Percentiles rank a stretch among this genome's conserved stretches.
phyloP scores from a whole-genome alignment of 495 filamentous ascomycete genomes.

The Aspergillus carlsbadensis region DNA sequence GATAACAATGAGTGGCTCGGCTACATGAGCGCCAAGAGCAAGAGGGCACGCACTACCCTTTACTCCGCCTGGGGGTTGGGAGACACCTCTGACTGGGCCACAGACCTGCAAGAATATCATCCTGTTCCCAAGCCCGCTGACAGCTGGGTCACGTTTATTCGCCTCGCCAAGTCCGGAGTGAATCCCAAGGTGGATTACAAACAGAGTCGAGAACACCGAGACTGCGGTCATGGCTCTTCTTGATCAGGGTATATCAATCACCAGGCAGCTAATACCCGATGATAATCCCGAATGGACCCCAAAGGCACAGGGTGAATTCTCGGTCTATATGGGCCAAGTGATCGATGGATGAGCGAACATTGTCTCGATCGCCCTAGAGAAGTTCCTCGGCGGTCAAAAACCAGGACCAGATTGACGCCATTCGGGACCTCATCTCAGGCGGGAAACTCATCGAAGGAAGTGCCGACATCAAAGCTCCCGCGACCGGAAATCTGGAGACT shows the following conservation, averaged over 20 bases:
- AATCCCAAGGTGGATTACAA: neutral
- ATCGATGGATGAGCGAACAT: constrained; percentile 27
- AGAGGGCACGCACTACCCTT: constrained; percentile 1
- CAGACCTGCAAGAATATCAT: constrained; percentile 27
- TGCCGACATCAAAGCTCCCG: no score
- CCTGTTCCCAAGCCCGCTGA: neutral
- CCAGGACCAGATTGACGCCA: no score
- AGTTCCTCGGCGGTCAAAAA: no score
- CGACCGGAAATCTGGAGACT: no score
- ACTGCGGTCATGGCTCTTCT: neutral
- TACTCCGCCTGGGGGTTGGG: constrained; percentile 27
- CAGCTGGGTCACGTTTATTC: neutral
- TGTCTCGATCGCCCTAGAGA: no score
- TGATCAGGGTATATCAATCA: neutral
- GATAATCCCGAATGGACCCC: neutral
- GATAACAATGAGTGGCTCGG: constrained; percentile 36
- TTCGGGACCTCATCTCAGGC: no score
- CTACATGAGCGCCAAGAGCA: constrained; percentile 35
- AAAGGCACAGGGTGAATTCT: constrained; percentile 19
- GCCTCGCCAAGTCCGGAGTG: no score
- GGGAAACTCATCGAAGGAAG: no score
- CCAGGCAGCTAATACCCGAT: neutral
- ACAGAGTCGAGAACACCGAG: neutral
- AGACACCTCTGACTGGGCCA: constrained; percentile 41
- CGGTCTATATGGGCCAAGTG: constrained; percentile 21